A percentile compares a stretch with the other conserved stretches of the same genome.
These are phyloP conservation scores for Hortiboletus flavorubellus DNA, from an alignment of 768 basidiomycete genomes.

Conservation along the genomic window DNA sequence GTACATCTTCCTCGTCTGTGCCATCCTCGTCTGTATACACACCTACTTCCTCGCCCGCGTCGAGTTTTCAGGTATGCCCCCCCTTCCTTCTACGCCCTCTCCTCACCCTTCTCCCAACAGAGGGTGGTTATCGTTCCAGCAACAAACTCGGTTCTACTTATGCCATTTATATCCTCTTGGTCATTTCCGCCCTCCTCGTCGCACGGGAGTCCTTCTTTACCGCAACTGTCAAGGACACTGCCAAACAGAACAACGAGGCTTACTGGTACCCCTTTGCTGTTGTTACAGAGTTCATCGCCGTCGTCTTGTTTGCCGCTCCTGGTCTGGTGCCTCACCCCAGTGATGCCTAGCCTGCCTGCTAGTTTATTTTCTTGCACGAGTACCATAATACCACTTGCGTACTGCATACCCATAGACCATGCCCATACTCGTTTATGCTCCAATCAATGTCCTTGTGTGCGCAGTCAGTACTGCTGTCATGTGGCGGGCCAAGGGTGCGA, in stretches of 20 bases:
- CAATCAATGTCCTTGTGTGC: slow-evolving; percentile 5
- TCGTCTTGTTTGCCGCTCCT: slow-evolving; percentile 25
- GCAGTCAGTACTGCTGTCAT: slow-evolving; percentile 7
- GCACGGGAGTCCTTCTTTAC: slow-evolving; percentile 31
- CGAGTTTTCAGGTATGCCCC: slow-evolving; percentile 13
- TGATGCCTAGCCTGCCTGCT: neutral
- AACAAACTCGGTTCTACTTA: slow-evolving; percentile 14
- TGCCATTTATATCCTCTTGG: slow-evolving; percentile 22
- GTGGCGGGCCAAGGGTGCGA: slow-evolving; percentile 28
- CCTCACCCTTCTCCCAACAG: slow-evolving; percentile 1
- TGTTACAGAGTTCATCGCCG: slow-evolving; percentile 31
- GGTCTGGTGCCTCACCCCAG: slow-evolving; percentile 29
- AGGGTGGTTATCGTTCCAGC: slow-evolving; percentile 2
- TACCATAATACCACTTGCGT: slow-evolving; percentile 7
- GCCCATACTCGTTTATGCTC: neutral
- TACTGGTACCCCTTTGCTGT: slow-evolving; percentile 34
- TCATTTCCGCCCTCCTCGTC: slow-evolving; percentile 25
- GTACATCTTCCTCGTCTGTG: slow-evolving; percentile 31
- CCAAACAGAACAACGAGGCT: slow-evolving; percentile 25
- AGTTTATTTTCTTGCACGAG: neutral
- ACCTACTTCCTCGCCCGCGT: slow-evolving; percentile 19
- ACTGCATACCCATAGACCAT: neutral
- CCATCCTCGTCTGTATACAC: slow-evolving; percentile 19
- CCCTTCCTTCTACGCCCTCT: neutral
- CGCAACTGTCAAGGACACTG: slow-evolving; percentile 17